These are phyloP conservation scores for Aspergillus nidulans DNA, from an alignment of 495 filamentous ascomycete species.

Conservation along the genomic window DNA sequence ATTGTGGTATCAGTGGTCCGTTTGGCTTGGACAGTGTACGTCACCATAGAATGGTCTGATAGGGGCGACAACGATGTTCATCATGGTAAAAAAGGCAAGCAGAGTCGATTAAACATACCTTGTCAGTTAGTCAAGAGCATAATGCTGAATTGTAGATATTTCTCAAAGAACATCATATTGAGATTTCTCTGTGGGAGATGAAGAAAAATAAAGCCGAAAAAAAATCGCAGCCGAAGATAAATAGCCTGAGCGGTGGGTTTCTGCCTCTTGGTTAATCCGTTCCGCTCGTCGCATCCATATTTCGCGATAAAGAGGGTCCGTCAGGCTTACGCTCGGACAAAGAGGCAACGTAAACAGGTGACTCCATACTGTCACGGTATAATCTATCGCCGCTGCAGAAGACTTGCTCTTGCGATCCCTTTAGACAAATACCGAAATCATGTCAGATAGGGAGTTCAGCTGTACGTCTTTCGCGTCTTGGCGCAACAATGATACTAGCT, in stretches of 20 bases:
- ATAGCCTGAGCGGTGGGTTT: constrained; percentile 27
- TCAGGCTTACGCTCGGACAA: not conserved
- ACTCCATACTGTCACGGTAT: not conserved
- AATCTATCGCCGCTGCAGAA: not conserved
- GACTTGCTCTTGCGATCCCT: not conserved
- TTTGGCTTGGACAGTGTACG: constrained; percentile 88
- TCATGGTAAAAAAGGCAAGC: constrained; percentile 50
- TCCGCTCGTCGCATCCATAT: constrained; percentile 19
- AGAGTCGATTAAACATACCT: constrained; percentile 33
- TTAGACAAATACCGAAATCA: constrained; percentile 31
- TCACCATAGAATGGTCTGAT: constrained; percentile 85
- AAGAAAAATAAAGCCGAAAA: constrained; percentile 22
- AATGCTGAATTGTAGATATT: not conserved
- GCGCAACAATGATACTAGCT: constrained; percentile 17
- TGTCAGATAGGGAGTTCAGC: constrained; percentile 90
- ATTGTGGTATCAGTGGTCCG: constrained; percentile 64
- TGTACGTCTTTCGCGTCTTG: constrained; percentile 48
- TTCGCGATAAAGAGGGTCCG: constrained; percentile 4
- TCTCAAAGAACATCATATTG: not conserved
- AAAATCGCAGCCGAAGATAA: constrained; percentile 26
- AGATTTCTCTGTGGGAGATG: constrained; percentile 13
- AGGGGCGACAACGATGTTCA: constrained; percentile 91
- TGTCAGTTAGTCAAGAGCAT: constrained; percentile 24
- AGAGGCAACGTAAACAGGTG: not conserved
- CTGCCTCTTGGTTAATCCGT: constrained; percentile 28